A percentile compares a stretch with the other conserved stretches of the same genome.
These are phyloP conservation scores for Porphyra umbilicalis DNA, from an alignment of 31 red algal species.

Conservation along the genomic window DNA sequence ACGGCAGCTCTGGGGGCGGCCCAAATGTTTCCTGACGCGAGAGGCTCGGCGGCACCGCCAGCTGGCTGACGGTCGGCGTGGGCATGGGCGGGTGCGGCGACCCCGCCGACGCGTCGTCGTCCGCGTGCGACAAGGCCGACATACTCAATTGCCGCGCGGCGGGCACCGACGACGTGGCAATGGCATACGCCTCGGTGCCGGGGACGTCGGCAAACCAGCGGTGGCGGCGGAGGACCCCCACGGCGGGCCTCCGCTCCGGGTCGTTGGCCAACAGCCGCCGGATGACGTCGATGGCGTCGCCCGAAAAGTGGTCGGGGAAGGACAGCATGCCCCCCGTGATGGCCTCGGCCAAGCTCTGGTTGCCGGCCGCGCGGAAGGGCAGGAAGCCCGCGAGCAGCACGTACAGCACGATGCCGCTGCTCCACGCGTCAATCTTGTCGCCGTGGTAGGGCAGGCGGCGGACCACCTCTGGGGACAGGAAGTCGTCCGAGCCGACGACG, in stretches of 20 bases:
- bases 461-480: constrained; percentile 68
- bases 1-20: background rate
- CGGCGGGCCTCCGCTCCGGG: background rate
- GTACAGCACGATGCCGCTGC: constrained; percentile 71
- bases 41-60: background rate
- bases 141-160: background rate
- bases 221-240: background rate
- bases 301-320: constrained; percentile 47
- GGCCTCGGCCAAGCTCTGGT: constrained; percentile 32
- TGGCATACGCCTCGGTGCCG: background rate
- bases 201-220: background rate
- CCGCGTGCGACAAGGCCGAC: background rate
- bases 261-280: constrained; percentile 4
- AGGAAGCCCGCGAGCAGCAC: constrained; percentile 55
- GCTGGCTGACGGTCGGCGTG: background rate
- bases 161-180: background rate
- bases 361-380: constrained; percentile 55
- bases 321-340: constrained; percentile 29
- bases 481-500: constrained; percentile 71
- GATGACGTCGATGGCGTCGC: constrained; percentile 28
- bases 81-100: no score
- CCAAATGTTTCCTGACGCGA: background rate
- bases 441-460: constrained; percentile 46
- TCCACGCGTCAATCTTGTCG: constrained; percentile 84
- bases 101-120: background rate